These are phyloP conservation scores for Apiospora phragmitis DNA, from an alignment of 2,329 filamentous ascomycete species.

Conservation along the genomic window DNA sequence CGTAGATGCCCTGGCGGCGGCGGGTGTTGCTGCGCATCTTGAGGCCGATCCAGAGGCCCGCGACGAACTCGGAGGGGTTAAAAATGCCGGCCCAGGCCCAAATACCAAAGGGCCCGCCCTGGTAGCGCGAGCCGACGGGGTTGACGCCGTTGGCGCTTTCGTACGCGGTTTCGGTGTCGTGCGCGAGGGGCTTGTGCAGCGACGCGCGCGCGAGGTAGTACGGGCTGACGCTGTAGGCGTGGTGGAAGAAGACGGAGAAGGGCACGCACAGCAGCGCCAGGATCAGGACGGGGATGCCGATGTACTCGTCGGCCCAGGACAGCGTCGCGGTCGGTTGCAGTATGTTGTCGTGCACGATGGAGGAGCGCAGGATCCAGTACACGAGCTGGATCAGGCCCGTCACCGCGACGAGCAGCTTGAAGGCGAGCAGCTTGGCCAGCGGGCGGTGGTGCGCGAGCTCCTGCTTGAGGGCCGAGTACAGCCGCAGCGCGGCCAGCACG, in stretches of 20 bases:
- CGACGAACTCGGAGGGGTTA: slow-evolving; percentile 13
- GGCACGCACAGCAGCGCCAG: slow-evolving; percentile 21
- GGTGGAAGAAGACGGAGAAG: slow-evolving; percentile 26
- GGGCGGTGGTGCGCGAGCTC: slow-evolving; percentile 25
- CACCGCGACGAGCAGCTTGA: slow-evolving; percentile 30
- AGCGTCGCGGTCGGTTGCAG: slow-evolving; percentile 17
- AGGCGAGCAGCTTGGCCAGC: slow-evolving; percentile 27
- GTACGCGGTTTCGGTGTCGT: background rate
- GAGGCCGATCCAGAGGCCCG: slow-evolving; percentile 10
- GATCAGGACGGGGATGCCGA: slow-evolving; percentile 23
- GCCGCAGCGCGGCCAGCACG: slow-evolving; percentile 25
- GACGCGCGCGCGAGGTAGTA: slow-evolving; percentile 16
- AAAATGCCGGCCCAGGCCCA: slow-evolving; percentile 11
- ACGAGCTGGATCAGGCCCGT: slow-evolving; percentile 21
- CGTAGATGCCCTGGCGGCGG: background rate
- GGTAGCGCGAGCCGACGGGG: background rate
- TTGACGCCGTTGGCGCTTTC: background rate
- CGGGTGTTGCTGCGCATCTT: slow-evolving; percentile 6
- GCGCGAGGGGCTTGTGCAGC: slow-evolving; percentile 7
- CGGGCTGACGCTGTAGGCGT: slow-evolving; percentile 23
- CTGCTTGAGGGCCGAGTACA: slow-evolving; percentile 17
- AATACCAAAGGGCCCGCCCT: slow-evolving; percentile 13
- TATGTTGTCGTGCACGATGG: slow-evolving; percentile 14
- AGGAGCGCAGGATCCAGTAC: slow-evolving; percentile 20
- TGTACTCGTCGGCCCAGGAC: slow-evolving; percentile 21